phyloP scores from a whole-genome alignment of 495 filamentous ascomycete species.

The Chaetomium tenue region DNA sequence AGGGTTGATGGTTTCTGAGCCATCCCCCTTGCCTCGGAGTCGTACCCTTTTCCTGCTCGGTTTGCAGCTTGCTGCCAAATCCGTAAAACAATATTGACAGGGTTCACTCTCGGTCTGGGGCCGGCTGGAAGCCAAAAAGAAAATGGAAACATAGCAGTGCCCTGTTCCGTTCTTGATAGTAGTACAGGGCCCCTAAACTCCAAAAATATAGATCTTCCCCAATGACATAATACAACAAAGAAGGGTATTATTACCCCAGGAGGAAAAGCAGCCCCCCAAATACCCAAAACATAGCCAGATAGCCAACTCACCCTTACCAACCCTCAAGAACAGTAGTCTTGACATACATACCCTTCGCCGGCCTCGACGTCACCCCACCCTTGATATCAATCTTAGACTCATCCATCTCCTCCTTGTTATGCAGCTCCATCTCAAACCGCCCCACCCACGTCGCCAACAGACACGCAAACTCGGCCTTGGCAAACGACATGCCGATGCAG shows the following conservation, averaged over 20 bases:
- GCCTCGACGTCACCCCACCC: slow-evolving; percentile 60
- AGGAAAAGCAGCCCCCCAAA: neutral
- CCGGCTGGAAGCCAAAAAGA: too few relatives aligned
- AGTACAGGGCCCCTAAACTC: neutral
- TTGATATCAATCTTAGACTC: slow-evolving; percentile 59
- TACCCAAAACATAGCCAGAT: neutral
- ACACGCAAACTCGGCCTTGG: slow-evolving; percentile 78
- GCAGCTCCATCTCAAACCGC: slow-evolving; percentile 63
- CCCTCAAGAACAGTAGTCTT: slow-evolving; percentile 59
- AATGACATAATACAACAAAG: neutral
- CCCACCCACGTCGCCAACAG: slow-evolving; percentile 75
- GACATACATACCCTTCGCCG: slow-evolving; percentile 63
- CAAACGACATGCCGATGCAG: slow-evolving; percentile 70
- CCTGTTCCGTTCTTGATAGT: neutral
- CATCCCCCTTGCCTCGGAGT: neutral
- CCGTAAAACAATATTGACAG: neutral
- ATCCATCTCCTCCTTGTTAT: slow-evolving; percentile 53
- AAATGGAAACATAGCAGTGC: too few relatives aligned
- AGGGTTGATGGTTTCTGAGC: neutral
- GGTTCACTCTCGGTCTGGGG: neutral
- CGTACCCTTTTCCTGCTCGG: neutral
- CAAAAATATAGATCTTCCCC: neutral
- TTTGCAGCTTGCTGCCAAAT: neutral
- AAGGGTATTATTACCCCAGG: neutral
- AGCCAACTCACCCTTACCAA: slow-evolving; percentile 49